Evolutionary conservation across 768 basidiomycete species (phyloP).

Genomic region (Agrocybe praecox): DNA sequence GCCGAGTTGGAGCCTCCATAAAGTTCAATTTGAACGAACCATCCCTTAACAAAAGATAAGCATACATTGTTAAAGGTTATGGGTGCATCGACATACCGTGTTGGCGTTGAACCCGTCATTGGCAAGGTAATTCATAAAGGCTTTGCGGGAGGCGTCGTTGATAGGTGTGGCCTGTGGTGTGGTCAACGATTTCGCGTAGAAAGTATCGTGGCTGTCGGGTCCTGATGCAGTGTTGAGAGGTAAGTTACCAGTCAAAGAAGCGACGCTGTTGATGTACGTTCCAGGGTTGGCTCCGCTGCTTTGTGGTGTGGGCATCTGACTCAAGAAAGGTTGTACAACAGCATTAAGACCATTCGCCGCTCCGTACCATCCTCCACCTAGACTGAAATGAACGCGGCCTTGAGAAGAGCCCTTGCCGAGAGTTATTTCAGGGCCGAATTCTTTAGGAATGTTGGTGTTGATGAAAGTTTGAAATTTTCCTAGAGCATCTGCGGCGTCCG

Average conservation of each 20-base stretch:
- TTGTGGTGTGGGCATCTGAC: conserved; percentile 23
- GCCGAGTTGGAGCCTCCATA: conserved; percentile 46
- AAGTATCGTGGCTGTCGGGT: conserved; percentile 37
- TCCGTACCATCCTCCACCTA: conserved; percentile 34
- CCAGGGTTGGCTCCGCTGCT: conserved; percentile 13
- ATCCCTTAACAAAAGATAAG: conserved; percentile 6
- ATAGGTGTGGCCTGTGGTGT: conserved; percentile 34
- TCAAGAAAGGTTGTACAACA: conserved; percentile 29
- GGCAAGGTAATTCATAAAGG: conserved; percentile 40
- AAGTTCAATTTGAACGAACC: conserved; percentile 36
- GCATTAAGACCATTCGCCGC: conserved; percentile 18
- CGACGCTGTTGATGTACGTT: conserved; percentile 32
- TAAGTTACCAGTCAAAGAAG: conserved; percentile 23
- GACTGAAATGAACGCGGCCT: conserved; percentile 27
- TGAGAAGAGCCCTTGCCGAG: conserved; percentile 23
- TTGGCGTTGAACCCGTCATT: conserved; percentile 30
- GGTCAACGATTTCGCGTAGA: conserved; percentile 43
- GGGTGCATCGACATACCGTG: not conserved
- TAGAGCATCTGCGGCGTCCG: conserved; percentile 31
- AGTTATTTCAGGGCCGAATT: conserved; percentile 34
- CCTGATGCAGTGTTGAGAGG: conserved; percentile 21
- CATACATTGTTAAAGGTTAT: not conserved
- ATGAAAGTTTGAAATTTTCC: conserved; percentile 34
- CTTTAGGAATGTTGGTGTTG: conserved; percentile 27
- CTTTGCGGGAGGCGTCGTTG: conserved; percentile 27